phyloP scores from a whole-genome alignment of 2,329 filamentous ascomycete species.

The Orbilia oligospora region DNA sequence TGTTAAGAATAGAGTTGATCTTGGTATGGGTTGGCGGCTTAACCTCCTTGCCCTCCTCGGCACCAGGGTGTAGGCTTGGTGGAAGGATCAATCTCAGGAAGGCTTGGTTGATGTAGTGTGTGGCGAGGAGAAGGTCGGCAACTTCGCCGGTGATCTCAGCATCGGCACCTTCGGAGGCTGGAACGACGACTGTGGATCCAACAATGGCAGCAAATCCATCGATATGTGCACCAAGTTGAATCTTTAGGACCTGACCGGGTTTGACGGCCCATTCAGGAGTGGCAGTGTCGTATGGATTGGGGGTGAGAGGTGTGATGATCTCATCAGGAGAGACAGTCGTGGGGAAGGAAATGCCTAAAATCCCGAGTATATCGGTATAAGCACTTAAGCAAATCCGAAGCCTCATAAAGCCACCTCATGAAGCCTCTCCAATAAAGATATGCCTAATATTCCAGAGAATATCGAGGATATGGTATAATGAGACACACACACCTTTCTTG shows the following conservation, averaged over 20 bases:
- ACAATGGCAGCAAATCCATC: slow-evolving; percentile 97
- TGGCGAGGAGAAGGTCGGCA: slow-evolving; percentile 90
- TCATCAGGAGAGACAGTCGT: slow-evolving; percentile 94
- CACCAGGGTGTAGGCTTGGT: slow-evolving; percentile 80
- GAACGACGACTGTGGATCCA: slow-evolving; percentile 88
- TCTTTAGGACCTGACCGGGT: slow-evolving; percentile 90
- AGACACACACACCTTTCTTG: slow-evolving; percentile 78
- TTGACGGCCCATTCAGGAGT: slow-evolving; percentile 86
- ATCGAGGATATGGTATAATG: neutral
- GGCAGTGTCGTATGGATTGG: slow-evolving; percentile 85
- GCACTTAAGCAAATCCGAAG: slow-evolving; percentile 17
- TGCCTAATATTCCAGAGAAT: neutral
- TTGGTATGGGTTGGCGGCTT: slow-evolving; percentile 88
- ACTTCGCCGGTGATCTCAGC: slow-evolving; percentile 78
- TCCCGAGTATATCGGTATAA: neutral
- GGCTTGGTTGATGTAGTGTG: slow-evolving; percentile 95
- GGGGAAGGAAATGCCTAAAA: slow-evolving; percentile 86
- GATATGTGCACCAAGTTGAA: slow-evolving; percentile 98
- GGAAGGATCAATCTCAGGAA: slow-evolving; percentile 91
- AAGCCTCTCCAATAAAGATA: neutral
- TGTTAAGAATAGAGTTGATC: slow-evolving; percentile 90
- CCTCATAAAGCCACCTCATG: neutral
- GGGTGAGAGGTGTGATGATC: slow-evolving; percentile 97
- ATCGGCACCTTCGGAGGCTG: slow-evolving; percentile 74
- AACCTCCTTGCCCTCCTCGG: slow-evolving; percentile 62